A percentile compares a stretch with the other conserved stretches of the same genome.
Evolutionary conservation across 768 basidiomycete genomes (phyloP).

Genomic region (Boletellus ananiceps): DNA sequence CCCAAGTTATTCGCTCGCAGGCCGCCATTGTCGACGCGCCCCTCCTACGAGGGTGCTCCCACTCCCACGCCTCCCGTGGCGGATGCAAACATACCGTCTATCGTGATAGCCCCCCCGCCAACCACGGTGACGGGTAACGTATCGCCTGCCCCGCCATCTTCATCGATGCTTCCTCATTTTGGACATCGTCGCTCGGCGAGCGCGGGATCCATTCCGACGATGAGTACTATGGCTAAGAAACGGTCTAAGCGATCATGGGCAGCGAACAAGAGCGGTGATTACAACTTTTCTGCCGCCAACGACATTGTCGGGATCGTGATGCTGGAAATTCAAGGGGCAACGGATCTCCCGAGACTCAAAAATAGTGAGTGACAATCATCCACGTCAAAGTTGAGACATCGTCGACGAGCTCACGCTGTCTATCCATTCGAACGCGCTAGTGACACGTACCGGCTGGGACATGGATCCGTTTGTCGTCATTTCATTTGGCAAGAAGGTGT

Average conservation of each 20-base stretch:
- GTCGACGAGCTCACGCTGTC: not conserved
- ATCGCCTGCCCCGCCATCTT: conserved; percentile 17
- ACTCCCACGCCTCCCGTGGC: not conserved
- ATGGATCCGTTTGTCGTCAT: conserved; percentile 98
- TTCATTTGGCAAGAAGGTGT: conserved; percentile 96
- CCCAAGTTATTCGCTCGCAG: conserved; percentile 36
- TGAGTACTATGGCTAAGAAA: conserved; percentile 25
- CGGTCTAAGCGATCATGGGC: conserved; percentile 40
- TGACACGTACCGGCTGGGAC: conserved; percentile 86
- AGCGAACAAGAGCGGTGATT: conserved; percentile 37
- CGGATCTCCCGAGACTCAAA: conserved; percentile 77
- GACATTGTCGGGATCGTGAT: conserved; percentile 94
- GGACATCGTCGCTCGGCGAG: conserved; percentile 31
- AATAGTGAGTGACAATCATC: conserved; percentile 60
- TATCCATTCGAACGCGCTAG: conserved; percentile 32
- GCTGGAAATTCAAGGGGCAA: conserved; percentile 82
- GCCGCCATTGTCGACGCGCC: conserved; percentile 27
- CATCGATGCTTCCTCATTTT: conserved; percentile 19
- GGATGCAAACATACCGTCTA: conserved; percentile 7
- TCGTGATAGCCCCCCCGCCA: conserved; percentile 14
- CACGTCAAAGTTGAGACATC: not conserved
- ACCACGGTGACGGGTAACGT: conserved; percentile 7
- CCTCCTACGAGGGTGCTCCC: conserved; percentile 26
- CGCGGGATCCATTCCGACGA: conserved; percentile 25
- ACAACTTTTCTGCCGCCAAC: conserved; percentile 62